A percentile compares a stretch with the other conserved stretches of the same genome.
Evolutionary conservation across 768 basidiomycete species (phyloP).

Genomic region (Rhizopogon vesiculosus): DNA sequence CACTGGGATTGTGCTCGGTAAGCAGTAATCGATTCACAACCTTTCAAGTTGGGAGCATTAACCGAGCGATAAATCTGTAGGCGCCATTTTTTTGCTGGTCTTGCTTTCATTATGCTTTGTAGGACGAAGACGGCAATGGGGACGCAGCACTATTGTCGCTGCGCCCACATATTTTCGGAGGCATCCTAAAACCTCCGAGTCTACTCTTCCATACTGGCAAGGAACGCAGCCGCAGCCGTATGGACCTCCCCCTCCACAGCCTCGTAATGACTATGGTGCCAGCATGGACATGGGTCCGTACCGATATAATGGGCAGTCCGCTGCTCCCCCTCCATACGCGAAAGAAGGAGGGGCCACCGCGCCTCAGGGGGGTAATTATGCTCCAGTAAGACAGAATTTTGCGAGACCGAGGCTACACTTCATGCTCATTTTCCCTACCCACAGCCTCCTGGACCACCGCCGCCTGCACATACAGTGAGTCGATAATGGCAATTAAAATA

Average conservation of each 20-base stretch:
- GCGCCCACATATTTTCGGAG: neutral
- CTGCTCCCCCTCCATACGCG: slow-evolving; percentile 4
- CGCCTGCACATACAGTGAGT: slow-evolving; percentile 2
- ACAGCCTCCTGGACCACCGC: slow-evolving; percentile 1
- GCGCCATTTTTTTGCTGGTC: slow-evolving; percentile 3
- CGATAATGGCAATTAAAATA: neutral
- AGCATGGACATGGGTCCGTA: neutral
- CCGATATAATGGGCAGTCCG: neutral
- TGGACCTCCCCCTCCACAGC: neutral
- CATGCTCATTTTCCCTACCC: neutral
- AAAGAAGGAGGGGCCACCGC: neutral
- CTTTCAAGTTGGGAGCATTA: neutral
- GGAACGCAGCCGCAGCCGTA: slow-evolving; percentile 4
- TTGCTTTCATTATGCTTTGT: slow-evolving; percentile 5
- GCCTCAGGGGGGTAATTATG: neutral
- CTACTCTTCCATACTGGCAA: slow-evolving; percentile 7
- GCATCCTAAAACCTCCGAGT: neutral
- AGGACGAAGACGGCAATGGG: slow-evolving; percentile 5
- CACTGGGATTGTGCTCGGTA: slow-evolving; percentile 21
- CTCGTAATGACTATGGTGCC: neutral
- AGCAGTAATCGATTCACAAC: slow-evolving; percentile 11
- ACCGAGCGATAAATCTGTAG: slow-evolving; percentile 6
- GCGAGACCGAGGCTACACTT: neutral
- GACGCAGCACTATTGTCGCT: neutral
- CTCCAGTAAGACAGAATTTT: slow-evolving; percentile 12